Evolutionary conservation across 2,329 filamentous ascomycete genomes (phyloP).

Genomic region (Teratosphaeria destructans): DNA sequence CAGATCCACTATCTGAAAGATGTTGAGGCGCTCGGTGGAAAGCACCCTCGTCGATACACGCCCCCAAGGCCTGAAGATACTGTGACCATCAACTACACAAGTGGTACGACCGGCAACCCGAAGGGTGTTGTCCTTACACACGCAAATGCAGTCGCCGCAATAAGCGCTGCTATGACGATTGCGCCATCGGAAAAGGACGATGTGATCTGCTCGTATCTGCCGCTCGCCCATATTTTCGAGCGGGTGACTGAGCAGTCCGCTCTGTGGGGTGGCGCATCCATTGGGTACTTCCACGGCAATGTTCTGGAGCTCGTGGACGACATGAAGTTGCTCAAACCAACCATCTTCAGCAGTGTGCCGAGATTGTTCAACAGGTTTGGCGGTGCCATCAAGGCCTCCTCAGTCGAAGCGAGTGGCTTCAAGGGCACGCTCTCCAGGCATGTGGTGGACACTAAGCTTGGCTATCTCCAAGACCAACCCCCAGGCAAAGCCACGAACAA

Average conservation of each 20-base stretch:
- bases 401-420: slow-evolving; percentile 67
- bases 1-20: slow-evolving; percentile 68
- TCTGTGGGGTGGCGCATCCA: slow-evolving; percentile 59
- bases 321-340: slow-evolving; percentile 75
- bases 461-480: slow-evolving; percentile 55
- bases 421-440: slow-evolving; percentile 72
- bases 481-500: slow-evolving; percentile 65
- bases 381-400: slow-evolving; percentile 67
- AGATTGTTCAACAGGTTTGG: slow-evolving; percentile 87
- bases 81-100: slow-evolving; percentile 86
- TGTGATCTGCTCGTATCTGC: slow-evolving; percentile 73
- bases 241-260: slow-evolving; percentile 69
- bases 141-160: slow-evolving; percentile 64
- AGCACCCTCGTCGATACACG: slow-evolving; percentile 58
- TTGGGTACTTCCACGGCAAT: slow-evolving; percentile 93
- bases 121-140: slow-evolving; percentile 82
- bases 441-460: slow-evolving; percentile 69
- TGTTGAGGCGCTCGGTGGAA: slow-evolving; percentile 70
- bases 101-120: slow-evolving; percentile 70
- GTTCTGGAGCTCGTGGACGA: slow-evolving; percentile 80
- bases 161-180: slow-evolving; percentile 50
- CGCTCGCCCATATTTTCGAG: slow-evolving; percentile 88
- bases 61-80: slow-evolving; percentile 65
- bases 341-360: slow-evolving; percentile 76
- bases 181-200: slow-evolving; percentile 47